Conservation (phyloP, 23 red algal species). For the Gracilaria caudata region DNA sequence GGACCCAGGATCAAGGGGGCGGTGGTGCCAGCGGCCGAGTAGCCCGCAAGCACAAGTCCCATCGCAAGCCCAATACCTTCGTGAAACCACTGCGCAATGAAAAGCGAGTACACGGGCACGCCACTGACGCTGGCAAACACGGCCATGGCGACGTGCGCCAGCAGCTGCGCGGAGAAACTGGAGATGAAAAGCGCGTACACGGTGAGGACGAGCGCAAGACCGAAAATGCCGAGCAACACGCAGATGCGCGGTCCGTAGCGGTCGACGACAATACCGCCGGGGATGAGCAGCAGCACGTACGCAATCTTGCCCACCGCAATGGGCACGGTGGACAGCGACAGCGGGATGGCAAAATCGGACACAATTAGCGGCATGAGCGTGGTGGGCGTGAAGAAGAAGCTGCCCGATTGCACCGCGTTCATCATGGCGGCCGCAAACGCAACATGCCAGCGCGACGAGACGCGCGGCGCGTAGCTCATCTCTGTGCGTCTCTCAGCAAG, state of each 20-base stretch:
- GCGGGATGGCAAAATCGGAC: conserved; percentile 68
- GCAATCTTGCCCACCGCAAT: conserved; percentile 88
- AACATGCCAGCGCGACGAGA: conserved; percentile 56
- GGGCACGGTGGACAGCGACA: conserved; percentile 75
- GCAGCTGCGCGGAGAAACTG: conserved; percentile 27
- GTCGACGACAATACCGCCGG: conserved; percentile 92
- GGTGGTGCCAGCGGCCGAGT: conserved; percentile 80
- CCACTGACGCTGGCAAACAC: conserved; percentile 79
- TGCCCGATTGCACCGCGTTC: conserved; percentile 81
- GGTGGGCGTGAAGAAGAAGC: conserved; percentile 96
- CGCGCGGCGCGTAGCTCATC: neutral
- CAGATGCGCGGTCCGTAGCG: conserved; percentile 73
- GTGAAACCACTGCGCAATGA: conserved; percentile 85
- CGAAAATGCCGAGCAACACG: conserved; percentile 70
- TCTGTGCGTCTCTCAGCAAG: neutral
- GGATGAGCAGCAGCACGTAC: conserved; percentile 89
- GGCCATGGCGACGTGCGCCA: conserved; percentile 67
- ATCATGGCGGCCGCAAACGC: conserved; percentile 70
- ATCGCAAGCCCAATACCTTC: conserved; percentile 81
- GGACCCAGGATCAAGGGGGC: conserved; percentile 67
- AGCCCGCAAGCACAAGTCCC: conserved; percentile 93
- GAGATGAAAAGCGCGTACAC: conserved; percentile 68
- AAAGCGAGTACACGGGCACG: conserved; percentile 87
- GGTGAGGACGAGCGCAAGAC: conserved; percentile 54
- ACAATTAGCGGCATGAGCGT: conserved; percentile 92